phyloP scores from a whole-genome alignment of 2,329 filamentous ascomycete genomes.

The Aspergillus cejpii region DNA sequence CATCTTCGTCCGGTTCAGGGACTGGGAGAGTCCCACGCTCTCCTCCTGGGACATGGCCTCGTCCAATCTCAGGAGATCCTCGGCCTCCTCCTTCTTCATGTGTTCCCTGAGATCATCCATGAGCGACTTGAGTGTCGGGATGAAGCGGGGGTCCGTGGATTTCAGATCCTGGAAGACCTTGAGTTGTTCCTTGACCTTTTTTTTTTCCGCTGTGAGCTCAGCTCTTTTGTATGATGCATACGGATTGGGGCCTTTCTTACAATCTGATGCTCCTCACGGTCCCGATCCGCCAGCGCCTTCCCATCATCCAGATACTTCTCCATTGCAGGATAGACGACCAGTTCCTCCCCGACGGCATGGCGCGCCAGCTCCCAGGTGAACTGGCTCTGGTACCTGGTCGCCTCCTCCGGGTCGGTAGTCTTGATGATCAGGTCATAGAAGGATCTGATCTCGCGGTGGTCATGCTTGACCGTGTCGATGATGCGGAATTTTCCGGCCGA shows the following conservation, averaged over 20 bases:
- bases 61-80: conserved; percentile 47
- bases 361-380: conserved; percentile 50
- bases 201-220: background rate
- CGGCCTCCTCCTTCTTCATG: conserved; percentile 47
- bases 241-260: background rate
- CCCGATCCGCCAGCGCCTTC: conserved; percentile 42
- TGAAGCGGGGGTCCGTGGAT: conserved; percentile 38
- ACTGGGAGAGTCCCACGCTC: conserved; percentile 36
- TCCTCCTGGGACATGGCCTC: conserved; percentile 31
- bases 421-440: conserved; percentile 42
- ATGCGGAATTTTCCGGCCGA: conserved; percentile 14
- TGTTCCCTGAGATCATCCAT: conserved; percentile 42
- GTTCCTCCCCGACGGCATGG: conserved; percentile 47
- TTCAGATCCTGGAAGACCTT: conserved; percentile 46
- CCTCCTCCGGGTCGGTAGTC: conserved; percentile 39
- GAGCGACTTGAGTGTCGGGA: conserved; percentile 40
- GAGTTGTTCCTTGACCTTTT: conserved; percentile 47
- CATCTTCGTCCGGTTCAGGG: conserved; percentile 48
- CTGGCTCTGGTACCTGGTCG: conserved; percentile 45
- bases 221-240: background rate
- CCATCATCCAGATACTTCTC: conserved; percentile 45
- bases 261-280: conserved; percentile 45
- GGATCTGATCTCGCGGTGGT: conserved; percentile 39
- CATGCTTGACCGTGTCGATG: conserved; percentile 37
- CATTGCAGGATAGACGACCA: conserved; percentile 51